Conservation (phyloP, 2,329 filamentous ascomycete genomes). For the Didymella arachidicola region DNA sequence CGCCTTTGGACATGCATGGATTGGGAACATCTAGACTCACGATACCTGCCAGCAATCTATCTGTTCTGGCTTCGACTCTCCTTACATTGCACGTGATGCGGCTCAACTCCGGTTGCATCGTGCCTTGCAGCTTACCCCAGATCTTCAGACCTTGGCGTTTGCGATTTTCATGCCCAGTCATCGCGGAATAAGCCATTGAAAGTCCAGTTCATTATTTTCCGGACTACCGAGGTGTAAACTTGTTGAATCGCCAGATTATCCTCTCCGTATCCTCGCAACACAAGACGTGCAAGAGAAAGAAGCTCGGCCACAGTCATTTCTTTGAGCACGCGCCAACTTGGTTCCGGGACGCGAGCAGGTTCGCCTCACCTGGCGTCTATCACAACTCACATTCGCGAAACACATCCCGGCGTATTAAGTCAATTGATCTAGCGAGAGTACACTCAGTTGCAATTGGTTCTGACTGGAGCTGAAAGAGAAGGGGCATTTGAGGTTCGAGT, state of each 20-base stretch:
- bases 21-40: background rate
- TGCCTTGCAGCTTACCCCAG: constrained; percentile 32
- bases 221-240: background rate
- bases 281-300: background rate
- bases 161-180: constrained; percentile 32
- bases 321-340: constrained; percentile 8
- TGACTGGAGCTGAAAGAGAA: background rate
- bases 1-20: background rate
- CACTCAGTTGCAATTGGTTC: background rate
- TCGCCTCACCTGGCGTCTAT: background rate
- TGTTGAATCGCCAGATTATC: background rate
- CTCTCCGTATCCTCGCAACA: background rate
- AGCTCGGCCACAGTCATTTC: constrained; percentile 1
- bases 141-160: constrained; percentile 32
- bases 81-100: constrained; percentile 21
- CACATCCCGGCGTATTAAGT: background rate
- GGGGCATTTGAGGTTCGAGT: background rate
- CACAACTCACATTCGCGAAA: background rate
- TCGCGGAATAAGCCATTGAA: constrained; percentile 14
- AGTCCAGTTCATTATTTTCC: background rate
- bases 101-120: constrained; percentile 23
- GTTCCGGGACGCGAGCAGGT: background rate
- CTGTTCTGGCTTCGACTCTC: background rate
- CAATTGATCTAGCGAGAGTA: too few relatives aligned
- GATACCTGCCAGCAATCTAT: constrained; percentile 1